Conservation (phyloP, 2,329 filamentous ascomycete species). For the Sarocladium strictum region DNA sequence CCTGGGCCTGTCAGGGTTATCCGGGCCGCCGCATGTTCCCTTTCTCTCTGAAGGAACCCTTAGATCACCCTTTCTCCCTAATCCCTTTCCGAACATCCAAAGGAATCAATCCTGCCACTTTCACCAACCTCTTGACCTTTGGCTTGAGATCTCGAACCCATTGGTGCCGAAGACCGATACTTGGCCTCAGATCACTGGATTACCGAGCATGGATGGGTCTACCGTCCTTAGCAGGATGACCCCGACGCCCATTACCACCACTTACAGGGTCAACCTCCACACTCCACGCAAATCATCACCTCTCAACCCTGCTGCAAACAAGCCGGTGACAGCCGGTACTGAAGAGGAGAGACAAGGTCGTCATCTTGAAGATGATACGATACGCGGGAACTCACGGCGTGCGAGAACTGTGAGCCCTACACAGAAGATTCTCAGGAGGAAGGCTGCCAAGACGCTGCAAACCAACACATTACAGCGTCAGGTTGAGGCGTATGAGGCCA, state of each 20-base stretch:
- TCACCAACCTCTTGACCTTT: neutral
- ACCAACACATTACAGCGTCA: constrained; percentile 25
- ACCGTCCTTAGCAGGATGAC: neutral
- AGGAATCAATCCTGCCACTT: neutral
- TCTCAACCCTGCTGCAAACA: constrained; percentile 19
- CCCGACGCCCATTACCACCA: neutral
- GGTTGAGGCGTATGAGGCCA: constrained; percentile 18
- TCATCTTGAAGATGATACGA: neutral
- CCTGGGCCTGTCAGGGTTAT: neutral
- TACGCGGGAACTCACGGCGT: neutral
- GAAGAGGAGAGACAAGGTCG: constrained; percentile 9
- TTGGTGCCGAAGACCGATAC: neutral
- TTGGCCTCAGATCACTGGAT: neutral
- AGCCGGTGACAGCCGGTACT: neutral
- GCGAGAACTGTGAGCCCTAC: constrained; percentile 28
- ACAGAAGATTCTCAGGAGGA: constrained; percentile 33
- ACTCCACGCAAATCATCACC: constrained; percentile 22
- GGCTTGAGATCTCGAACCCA: neutral
- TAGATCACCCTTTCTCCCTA: neutral
- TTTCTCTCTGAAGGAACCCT: neutral
- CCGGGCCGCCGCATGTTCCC: neutral
- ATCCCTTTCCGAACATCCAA: neutral
- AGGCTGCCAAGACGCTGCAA: constrained; percentile 35
- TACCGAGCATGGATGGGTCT: constrained; percentile 5
- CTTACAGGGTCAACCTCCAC: constrained; percentile 8